These are phyloP conservation scores for Trichoderma atroviride DNA, from an alignment of 2,329 filamentous ascomycete species.

Conservation along the genomic window DNA sequence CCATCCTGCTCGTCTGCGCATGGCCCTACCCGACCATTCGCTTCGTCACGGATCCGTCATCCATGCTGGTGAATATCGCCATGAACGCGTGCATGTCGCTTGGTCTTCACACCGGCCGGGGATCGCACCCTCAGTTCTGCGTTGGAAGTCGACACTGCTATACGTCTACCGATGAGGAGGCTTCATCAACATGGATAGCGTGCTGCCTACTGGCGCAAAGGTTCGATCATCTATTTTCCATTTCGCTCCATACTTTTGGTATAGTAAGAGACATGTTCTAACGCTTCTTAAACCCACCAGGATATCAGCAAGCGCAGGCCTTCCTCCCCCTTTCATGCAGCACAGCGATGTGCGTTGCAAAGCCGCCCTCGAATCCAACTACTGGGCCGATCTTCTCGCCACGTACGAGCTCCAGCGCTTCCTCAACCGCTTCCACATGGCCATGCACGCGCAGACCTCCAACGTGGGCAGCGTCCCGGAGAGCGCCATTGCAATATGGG, in stretches of 20 bases:
- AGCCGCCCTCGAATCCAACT: conserved; percentile 42
- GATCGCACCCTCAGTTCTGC: conserved; percentile 53
- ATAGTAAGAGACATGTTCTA: not conserved
- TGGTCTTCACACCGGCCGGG: conserved; percentile 56
- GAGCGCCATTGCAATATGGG: conserved; percentile 51
- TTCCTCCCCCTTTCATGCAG: conserved; percentile 54
- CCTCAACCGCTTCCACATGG: conserved; percentile 51
- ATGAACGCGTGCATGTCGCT: conserved; percentile 53
- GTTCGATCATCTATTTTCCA: conserved; percentile 34
- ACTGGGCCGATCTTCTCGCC: conserved; percentile 48
- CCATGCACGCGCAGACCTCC: conserved; percentile 51
- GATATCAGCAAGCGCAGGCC: conserved; percentile 42
- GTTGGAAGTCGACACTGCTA: conserved; percentile 48
- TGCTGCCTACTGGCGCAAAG: conserved; percentile 56
- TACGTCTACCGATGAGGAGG: conserved; percentile 54
- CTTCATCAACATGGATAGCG: conserved; percentile 56
- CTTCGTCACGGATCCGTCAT: conserved; percentile 54
- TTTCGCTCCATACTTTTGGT: not conserved
- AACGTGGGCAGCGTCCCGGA: conserved; percentile 51
- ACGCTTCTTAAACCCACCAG: not conserved
- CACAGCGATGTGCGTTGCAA: conserved; percentile 50
- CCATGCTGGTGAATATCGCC: conserved; percentile 50
- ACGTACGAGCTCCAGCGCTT: conserved; percentile 55
- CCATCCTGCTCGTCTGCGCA: conserved; percentile 53
- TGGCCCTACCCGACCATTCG: conserved; percentile 57